Evolutionary conservation across 768 basidiomycete species (phyloP).

Genomic region (Imleria badia): DNA sequence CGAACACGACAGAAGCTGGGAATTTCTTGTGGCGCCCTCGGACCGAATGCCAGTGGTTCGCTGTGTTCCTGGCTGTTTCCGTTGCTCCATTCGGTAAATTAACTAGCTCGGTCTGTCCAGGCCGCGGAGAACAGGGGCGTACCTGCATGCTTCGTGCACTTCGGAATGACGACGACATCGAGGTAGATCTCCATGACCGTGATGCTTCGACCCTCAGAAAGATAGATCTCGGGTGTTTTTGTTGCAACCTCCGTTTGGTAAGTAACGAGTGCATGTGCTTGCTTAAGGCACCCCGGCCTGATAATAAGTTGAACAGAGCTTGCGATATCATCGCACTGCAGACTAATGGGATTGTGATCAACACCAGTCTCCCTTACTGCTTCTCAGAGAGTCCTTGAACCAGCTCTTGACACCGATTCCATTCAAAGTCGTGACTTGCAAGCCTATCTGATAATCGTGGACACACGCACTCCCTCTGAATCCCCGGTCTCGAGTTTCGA

Average conservation of each 20-base stretch:
- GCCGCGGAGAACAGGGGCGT: neutral
- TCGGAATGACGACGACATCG: neutral
- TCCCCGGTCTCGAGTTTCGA: neutral
- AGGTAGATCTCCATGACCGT: neutral
- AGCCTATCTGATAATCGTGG: neutral
- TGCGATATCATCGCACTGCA: conserved; percentile 5
- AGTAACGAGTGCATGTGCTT: neutral
- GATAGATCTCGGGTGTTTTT: conserved; percentile 17
- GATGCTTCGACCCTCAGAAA: neutral
- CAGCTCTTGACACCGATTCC: no score
- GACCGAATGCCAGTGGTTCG: no score
- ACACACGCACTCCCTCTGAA: no score
- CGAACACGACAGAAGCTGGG: no score
- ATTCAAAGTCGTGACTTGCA: neutral
- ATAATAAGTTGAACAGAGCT: neutral
- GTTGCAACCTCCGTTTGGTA: conserved; percentile 2
- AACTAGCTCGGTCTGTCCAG: neutral
- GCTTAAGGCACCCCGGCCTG: neutral
- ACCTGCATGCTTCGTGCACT: no score
- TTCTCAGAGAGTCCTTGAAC: no score
- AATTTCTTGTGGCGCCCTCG: no score
- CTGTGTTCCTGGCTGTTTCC: no score
- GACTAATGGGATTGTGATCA: neutral
- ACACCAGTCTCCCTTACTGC: no score
- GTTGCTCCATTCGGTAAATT: no score